Conservation (phyloP, 2,329 filamentous ascomycete species). For the Aspergillus flavus region DNA sequence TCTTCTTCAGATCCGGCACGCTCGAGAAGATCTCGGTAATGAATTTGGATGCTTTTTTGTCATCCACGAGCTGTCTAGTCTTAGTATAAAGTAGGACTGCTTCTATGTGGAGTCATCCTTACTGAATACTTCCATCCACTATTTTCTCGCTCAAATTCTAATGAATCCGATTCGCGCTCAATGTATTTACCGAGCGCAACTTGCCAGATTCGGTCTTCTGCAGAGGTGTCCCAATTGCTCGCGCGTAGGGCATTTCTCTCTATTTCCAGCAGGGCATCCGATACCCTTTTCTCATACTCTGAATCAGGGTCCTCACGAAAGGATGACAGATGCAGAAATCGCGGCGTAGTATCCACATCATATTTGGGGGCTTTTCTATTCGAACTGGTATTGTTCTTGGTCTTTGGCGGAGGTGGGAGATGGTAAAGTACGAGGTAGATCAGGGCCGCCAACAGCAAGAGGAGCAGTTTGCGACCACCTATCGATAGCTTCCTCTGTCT, state of each 20-base stretch:
- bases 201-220: slow-evolving; percentile 34
- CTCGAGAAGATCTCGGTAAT: slow-evolving; percentile 28
- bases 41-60: slow-evolving; percentile 30
- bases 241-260: slow-evolving; percentile 20
- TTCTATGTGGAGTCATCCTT: neutral
- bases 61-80: slow-evolving; percentile 28
- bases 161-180: slow-evolving; percentile 28
- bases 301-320: slow-evolving; percentile 32
- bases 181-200: slow-evolving; percentile 27
- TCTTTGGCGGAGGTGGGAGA: slow-evolving; percentile 13
- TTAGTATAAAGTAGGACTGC: neutral
- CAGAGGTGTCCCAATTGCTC: slow-evolving; percentile 11
- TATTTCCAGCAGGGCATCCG: slow-evolving; percentile 26
- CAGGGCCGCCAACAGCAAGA: slow-evolving; percentile 13
- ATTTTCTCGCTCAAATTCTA: slow-evolving; percentile 30
- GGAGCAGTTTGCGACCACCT: neutral
- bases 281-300: slow-evolving; percentile 30
- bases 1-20: slow-evolving; percentile 29
- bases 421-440: slow-evolving; percentile 7
- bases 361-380: slow-evolving; percentile 17
- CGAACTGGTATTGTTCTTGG: slow-evolving; percentile 3
- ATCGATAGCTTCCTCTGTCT: neutral
- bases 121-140: slow-evolving; percentile 33
- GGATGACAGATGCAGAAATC: slow-evolving; percentile 31
- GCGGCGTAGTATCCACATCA: slow-evolving; percentile 23